These are phyloP conservation scores for Porcisia hertigi DNA, from an alignment of 208 protist genomes.

Conservation along the genomic window DNA sequence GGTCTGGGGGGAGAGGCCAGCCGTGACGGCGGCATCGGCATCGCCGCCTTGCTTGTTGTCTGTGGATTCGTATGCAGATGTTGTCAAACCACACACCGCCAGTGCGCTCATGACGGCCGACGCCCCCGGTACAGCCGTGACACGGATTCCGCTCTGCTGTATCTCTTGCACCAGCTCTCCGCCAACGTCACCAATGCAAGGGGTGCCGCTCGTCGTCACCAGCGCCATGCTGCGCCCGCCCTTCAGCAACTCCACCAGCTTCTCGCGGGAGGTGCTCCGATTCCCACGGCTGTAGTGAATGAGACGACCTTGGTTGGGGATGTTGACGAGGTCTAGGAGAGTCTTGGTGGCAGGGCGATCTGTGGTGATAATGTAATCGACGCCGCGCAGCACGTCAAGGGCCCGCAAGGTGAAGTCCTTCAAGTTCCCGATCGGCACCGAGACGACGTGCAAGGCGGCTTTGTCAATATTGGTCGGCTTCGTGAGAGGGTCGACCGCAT, in stretches of 20 bases:
- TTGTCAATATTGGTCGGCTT: conserved; percentile 80
- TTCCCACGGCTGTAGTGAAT: conserved; percentile 88
- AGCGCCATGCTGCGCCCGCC: conserved; percentile 91
- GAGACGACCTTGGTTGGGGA: conserved; percentile 75
- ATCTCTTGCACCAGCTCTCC: conserved; percentile 82
- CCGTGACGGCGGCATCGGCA: neutral
- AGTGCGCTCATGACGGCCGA: conserved; percentile 83
- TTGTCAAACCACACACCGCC: conserved; percentile 69
- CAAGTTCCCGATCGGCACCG: conserved; percentile 91
- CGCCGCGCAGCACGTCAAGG: conserved; percentile 77
- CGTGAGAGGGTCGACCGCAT: conserved; percentile 82
- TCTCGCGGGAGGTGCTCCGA: conserved; percentile 55
- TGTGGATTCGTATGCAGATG: conserved; percentile 47
- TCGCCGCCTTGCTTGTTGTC: neutral
- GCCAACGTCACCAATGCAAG: conserved; percentile 87
- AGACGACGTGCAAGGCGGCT: conserved; percentile 81
- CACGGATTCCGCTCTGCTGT: conserved; percentile 74
- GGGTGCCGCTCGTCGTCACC: conserved; percentile 85
- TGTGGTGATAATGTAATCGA: conserved; percentile 90
- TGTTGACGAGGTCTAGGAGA: conserved; percentile 84
- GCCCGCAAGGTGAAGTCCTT: conserved; percentile 90
- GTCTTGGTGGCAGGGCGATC: conserved; percentile 83
- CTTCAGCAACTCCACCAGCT: conserved; percentile 83
- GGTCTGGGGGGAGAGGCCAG: conserved; percentile 4
- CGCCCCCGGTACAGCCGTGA: conserved; percentile 81